Evolutionary conservation across 2,329 filamentous ascomycete species (phyloP).

Genomic region (Sporothrix euskadiensis): DNA sequence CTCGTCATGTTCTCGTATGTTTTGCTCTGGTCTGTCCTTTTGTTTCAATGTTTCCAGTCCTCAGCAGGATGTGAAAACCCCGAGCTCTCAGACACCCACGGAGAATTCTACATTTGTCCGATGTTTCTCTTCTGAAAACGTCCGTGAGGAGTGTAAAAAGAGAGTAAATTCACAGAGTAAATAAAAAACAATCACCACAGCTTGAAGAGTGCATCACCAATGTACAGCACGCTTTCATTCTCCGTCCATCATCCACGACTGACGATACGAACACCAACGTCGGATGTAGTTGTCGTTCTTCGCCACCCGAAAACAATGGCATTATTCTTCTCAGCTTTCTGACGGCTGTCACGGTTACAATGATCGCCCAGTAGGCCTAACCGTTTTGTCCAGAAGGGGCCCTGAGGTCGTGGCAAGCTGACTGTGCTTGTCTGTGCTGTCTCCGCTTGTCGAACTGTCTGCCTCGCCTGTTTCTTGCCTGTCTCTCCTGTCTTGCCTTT

Average conservation of each 20-base stretch:
- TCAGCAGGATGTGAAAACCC: neutral
- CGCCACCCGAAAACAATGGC: neutral
- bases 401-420: too few species aligned
- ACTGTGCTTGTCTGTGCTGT: too few species aligned
- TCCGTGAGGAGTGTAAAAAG: neutral
- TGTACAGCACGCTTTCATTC: neutral
- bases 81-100: neutral
- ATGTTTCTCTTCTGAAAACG: neutral
- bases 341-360: constrained; percentile 1
- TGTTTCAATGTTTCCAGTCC: neutral
- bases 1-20: neutral
- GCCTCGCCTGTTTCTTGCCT: too few species aligned
- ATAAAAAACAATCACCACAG: neutral
- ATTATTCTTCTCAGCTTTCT: neutral
- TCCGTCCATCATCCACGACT: neutral
- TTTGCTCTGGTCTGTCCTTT: neutral
- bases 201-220: neutral
- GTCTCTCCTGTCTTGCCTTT: neutral
- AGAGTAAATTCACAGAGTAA: neutral
- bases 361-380: neutral
- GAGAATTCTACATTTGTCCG: constrained; percentile 4
- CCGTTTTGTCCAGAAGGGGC: neutral
- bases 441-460: too few species aligned
- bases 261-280: neutral
- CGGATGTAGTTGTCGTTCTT: neutral